Evolutionary conservation across 1,284 basidiomycete species (phyloP), one percentile per base, ranked within the genome.

Genomic region (Ustilago bromivora): DNA sequence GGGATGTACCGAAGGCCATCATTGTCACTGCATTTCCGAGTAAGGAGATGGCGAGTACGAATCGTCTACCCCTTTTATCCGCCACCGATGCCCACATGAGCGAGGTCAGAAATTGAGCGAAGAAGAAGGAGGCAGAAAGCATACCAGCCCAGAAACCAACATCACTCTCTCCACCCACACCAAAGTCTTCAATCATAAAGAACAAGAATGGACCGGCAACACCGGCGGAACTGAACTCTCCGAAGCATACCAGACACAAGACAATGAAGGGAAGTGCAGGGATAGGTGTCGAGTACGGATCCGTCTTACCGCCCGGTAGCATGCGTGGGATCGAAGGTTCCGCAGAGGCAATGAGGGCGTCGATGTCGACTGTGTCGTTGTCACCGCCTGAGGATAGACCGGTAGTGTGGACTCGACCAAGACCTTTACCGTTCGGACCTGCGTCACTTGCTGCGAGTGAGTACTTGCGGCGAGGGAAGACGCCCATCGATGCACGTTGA

Each of bases 21-120:
- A 89, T 92, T 15, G 94, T 93, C 49, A 92, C 66, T 0, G 92
- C 91, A 84, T 93, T 94, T 23, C 95, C 95, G 61, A 95, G 87
- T 59, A 98, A 88, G 57, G 95, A 95, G 51, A 93, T 89, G 66
- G 93, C 91, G 35, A 99, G 89, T 6, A 99, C 96, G 12, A 91
- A 89, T 34, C 96, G 91, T 47, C 92, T 90, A 43, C 95, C 95
- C 85, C 98, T 93, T 87, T 92, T 93, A 66, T 96, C 93, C 12
- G 96, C 96, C 19, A 96, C 91, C 31, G 94, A 95, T 53, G 95
- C 94, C 96, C 95, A 89, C 68, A 98, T 90, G 49, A 99, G 88
- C 36, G 95, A 96, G 1, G 96, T 98, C 47, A 97, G 88, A 87
- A 99, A 86, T 59, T 86, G 84, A 15, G 84, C 80, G 55, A 86